phyloP scores from a whole-genome alignment of 352 stramenopile species.

The Pythium dissimile region DNA sequence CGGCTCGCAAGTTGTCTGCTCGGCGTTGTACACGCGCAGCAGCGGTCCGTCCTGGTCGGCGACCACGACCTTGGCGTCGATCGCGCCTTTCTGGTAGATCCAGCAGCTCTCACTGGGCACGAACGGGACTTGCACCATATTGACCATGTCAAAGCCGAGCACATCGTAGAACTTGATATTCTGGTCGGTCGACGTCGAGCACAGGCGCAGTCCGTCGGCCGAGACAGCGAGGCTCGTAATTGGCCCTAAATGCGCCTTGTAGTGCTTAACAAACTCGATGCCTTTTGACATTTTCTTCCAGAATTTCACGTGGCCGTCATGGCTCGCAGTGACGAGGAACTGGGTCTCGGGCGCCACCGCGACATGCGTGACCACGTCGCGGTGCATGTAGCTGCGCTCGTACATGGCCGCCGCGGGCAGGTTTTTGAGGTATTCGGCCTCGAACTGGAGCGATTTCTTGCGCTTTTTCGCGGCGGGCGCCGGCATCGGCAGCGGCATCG shows the following conservation, averaged over 20 bases:
- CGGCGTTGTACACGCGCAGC: constrained; percentile 88
- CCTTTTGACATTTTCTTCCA: constrained; percentile 97
- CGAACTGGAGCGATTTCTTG: constrained; percentile 62
- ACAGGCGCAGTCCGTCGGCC: constrained; percentile 80
- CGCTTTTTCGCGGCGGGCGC: constrained; percentile 23
- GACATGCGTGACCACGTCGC: constrained; percentile 91
- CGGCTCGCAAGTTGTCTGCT: constrained; percentile 47
- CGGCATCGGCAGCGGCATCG: constrained; percentile 53
- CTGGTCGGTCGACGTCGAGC: constrained; percentile 86
- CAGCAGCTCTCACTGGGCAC: constrained; percentile 71
- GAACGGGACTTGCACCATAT: constrained; percentile 91
- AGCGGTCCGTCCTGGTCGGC: constrained; percentile 52
- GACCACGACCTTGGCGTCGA: constrained; percentile 74
- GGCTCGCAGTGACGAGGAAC: constrained; percentile 95
- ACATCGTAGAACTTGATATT: constrained; percentile 99
- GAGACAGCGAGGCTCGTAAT: constrained; percentile 87
- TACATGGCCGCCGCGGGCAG: constrained; percentile 91
- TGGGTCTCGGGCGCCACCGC: constrained; percentile 90
- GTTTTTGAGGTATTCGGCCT: constrained; percentile 72
- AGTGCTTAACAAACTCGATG: constrained; percentile 99
- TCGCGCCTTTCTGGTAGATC: constrained; percentile 56
- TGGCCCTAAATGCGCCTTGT: constrained; percentile 93
- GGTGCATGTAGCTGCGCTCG: constrained; percentile 98
- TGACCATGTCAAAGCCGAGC: constrained; percentile 96
- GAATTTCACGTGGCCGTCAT: constrained; percentile 98